Conservation (phyloP, 1,284 basidiomycete genomes). For the Lentinus polychrous region DNA sequence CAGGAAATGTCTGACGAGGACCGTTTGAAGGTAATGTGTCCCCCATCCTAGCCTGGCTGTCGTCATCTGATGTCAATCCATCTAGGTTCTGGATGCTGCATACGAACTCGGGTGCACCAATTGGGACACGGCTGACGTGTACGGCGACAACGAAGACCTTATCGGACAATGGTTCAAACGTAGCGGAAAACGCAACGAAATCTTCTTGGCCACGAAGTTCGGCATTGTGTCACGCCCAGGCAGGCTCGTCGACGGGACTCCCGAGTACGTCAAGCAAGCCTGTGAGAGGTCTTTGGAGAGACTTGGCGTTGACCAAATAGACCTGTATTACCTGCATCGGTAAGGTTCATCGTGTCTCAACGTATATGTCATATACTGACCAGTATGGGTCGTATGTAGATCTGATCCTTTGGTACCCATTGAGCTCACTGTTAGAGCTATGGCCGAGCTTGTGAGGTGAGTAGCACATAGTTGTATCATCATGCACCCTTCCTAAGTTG, state of each 20-base stretch:
- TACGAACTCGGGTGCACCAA: conserved; percentile 22
- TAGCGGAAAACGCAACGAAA: conserved; percentile 31
- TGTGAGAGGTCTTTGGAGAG: conserved; percentile 30
- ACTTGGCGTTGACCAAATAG: conserved; percentile 38
- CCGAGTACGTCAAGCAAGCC: conserved; percentile 29
- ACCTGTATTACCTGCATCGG: conserved; percentile 40
- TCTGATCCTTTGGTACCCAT: conserved; percentile 34
- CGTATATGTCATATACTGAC: not conserved
- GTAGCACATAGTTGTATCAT: not conserved
- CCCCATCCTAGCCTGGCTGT: not conserved
- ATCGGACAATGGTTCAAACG: conserved; percentile 30
- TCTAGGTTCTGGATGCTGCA: conserved; percentile 22
- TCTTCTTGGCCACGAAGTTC: conserved; percentile 49
- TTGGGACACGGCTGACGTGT: conserved; percentile 27
- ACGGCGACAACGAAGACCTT: conserved; percentile 24
- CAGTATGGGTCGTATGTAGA: conserved; percentile 17
- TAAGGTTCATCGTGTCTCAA: conserved; percentile 12
- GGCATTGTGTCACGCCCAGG: conserved; percentile 23
- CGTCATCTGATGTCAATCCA: not conserved
- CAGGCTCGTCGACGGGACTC: conserved; percentile 22
- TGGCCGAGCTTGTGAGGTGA: conserved; percentile 43
- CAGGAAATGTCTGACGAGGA: conserved; percentile 2
- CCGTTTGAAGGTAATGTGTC: conserved; percentile 2
- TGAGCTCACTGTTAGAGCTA: conserved; percentile 42
- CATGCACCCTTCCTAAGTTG: not conserved